Evolutionary conservation across 1,139 yeast genomes (phyloP), one percentile per base, ranked within the genome.

Genomic region (Kodamaea arcana): DNA sequence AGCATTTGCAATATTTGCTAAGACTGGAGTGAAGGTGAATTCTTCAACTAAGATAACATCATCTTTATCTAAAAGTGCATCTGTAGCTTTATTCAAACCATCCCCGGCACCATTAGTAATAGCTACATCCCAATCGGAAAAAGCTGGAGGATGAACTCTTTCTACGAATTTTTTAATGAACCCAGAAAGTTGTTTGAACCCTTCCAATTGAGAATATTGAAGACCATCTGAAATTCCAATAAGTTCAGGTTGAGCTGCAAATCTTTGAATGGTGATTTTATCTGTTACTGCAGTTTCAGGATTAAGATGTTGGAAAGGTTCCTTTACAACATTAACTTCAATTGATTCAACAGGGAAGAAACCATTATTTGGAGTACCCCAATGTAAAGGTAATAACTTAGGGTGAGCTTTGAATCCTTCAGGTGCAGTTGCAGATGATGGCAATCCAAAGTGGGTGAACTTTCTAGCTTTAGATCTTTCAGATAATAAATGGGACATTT

Each of bases 61-160:
- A 18, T 69, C 76, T 3, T 60, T 57, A 46, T 80, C 77, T 34
- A 80, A 60, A 16, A 80, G 52, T 17, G 75, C 66, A 45, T 82
- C 81, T 27, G 73, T 67, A 10, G 77, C 68, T 44, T 81, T 76
- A 48, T 74, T 77, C 42, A 80, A 59, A 1, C 84, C 80, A 48
- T 81, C 87, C 24, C 83, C 80, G 3, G 84, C 80, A n/a, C 88
- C 88, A 15, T 70, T 68, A 29, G 80, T 67, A 16, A 78, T 46
- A n/a, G 72, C 58, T 3, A 69, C 56, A 34, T 64, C 65, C 86
- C 86, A 81, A n/a, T 72, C 70, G 3, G 56, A 54, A 47, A 72
- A 77, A 1, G 54, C 65, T 2, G 83, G 84, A 27, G 58, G 58
- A 46, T 77, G 75, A 12, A 70, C 60, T 37, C 57, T 62, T 3